Evolutionary conservation across 2,329 filamentous ascomycete species (phyloP), one percentile per base, ranked within the genome.

Genomic region (Pseudovirgaria hyperparasitica): DNA sequence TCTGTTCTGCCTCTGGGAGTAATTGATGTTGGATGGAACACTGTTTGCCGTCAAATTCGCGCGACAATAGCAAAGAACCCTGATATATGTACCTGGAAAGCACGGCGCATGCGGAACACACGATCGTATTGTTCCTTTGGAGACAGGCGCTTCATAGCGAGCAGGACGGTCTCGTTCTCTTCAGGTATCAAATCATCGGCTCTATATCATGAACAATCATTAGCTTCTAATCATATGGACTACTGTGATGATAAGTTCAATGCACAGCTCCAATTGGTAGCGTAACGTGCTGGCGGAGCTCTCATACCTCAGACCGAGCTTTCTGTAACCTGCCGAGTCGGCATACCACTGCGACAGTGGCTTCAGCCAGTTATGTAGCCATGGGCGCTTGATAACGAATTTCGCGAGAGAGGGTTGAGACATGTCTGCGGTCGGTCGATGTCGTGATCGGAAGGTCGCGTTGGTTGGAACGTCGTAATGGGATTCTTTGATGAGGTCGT

Each of bases 141-240:
- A 32, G 81, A 73, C 37, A 98, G 80, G 56, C 90, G 84, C 71
- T 82, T 81, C 51, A 98, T 72, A 38, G 90, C 90, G 45, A 77
- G 71, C 60, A 90, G 78, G 48, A 93, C 84, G 32, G 68, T 63
- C 48, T 90, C 81, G 67, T 71, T 79, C 66, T 98, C 90, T 63
- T 98, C 90, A 55, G 81, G 74, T 55, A 94, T 81, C 55, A 98
- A 64, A 57, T 98, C 90, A 62, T 98, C 90, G 69, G 77, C 76
- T 61, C 90, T 96, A n/a, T n/a, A n/a, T n/a, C n/a, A n/a, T n/a
- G n/a, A 20, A 20, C 19, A 20, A n/a, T n/a, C 9, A 20, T 9
- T 20, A 21, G n/a, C 10, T 13, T 13, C 6, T 8, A 22, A n/a
- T 13, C n/a, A n/a, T 9, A 9, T 21, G n/a, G 9, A 20, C 9